These are phyloP conservation scores for Fusarium burgessii DNA, from an alignment of 2,329 filamentous ascomycete species.

Conservation along the genomic window DNA sequence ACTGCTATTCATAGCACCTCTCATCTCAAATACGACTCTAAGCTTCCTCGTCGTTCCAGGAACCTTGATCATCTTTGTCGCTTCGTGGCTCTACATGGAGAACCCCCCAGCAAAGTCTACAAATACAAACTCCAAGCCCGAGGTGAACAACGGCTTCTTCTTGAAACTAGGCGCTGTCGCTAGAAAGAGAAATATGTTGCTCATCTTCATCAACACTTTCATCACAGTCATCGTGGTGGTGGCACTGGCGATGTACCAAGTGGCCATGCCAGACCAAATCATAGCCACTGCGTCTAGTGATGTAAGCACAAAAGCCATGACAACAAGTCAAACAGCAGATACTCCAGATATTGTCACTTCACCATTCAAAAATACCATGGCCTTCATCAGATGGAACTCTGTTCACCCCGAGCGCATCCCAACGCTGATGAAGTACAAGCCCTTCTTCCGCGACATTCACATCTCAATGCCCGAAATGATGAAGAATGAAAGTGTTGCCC, in stretches of 20 bases:
- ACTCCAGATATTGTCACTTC: neutral
- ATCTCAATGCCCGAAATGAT: neutral
- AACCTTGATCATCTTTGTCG: neutral
- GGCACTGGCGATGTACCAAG: neutral
- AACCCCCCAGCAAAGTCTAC: neutral
- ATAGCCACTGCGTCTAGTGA: neutral
- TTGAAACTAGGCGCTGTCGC: neutral
- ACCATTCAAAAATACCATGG: neutral
- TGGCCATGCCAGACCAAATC: neutral
- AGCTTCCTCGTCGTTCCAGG: neutral
- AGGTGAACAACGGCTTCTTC: neutral
- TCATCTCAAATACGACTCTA: neutral
- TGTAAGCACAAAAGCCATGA: neutral
- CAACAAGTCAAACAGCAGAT: neutral
- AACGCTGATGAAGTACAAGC: neutral
- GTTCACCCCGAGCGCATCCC: neutral
- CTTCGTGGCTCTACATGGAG: slow-evolving; percentile 3
- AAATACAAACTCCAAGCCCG: neutral
- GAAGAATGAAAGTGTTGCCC: neutral
- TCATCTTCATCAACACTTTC: neutral
- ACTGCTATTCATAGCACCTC: neutral
- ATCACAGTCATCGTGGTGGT: neutral
- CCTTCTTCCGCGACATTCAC: slow-evolving; percentile 5
- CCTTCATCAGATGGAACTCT: slow-evolving; percentile 5
- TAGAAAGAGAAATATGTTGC: neutral